Base-by-base conservation (phyloP, 257 asterid species). In the Jacaranda mimosifolia region DNA sequence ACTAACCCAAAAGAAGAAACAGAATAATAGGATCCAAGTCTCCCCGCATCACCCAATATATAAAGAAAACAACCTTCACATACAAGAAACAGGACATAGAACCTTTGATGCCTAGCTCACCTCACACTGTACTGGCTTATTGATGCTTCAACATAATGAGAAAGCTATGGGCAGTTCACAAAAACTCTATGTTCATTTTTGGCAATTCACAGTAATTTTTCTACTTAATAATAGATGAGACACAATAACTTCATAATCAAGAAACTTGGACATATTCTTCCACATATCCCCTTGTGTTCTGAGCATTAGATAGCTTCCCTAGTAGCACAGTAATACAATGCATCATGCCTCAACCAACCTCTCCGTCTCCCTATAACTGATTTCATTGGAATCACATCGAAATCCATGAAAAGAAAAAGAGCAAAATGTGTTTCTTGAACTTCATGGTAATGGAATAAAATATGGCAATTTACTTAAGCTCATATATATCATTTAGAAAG, bases 261-360 rank as follows among this genome's bases (percentile, higher is more conserved):
- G 32, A 26, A 26, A 26, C 32, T 26, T 26, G 32, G 32, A 26
- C 32, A 26, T 26, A 26, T 26, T 26, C 32, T 26, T 26, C 32
- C 32, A 26, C 32, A 26, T 26, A 26, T 26, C 32, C 32, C 32
- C 39, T 14, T 35, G 52, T 4, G 13, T 11, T n/a, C 42, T n/a
- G 60, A 26, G 9, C 3, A 12, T 53, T 49, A 67, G 26, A 19
- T 14, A 56, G 60, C 39, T 26, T 43, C 80, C 74, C 48, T 43
- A 10, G 70, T 13, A 48, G 43, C 52, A 67, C 19, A 72, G 36
- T 57, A 57, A 21, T n/a, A 40, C 52, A 32, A 52, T 35, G 15
- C 19, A 70, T 63, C 56, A 52, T n/a, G 14, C 45, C 62, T 12
- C 62, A 68, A 63, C 32, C 38, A 74, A 78, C 21, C 59, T 51